phyloP scores from a whole-genome alignment of 805 yeast species.

The Nakazawaea wyomingensis region DNA sequence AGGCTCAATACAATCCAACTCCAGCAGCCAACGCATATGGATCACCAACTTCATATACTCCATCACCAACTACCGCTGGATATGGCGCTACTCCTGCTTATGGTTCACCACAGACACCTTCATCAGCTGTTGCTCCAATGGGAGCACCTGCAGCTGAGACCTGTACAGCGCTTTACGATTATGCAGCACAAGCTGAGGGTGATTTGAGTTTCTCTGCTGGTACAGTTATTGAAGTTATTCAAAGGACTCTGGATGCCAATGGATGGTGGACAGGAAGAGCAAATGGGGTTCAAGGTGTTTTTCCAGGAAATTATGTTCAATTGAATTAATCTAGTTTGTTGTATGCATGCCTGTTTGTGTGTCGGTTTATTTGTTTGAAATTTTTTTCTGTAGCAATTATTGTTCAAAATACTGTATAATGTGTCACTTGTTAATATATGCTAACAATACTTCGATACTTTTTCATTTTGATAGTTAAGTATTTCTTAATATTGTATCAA shows the following conservation, averaged over 20 bases:
- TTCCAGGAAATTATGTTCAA: conserved; percentile 96
- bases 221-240: conserved; percentile 74
- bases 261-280: conserved; percentile 98
- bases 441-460: no score
- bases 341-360: neutral
- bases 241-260: conserved; percentile 75
- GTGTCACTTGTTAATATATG: no score
- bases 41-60: conserved; percentile 17
- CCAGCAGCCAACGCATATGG: conserved; percentile 21
- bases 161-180: conserved; percentile 89
- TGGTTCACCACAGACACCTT: conserved; percentile 22
- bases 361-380: no score
- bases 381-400: no score
- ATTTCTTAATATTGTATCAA: no score
- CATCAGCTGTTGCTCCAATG: conserved; percentile 22
- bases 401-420: no score
- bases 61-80: conserved; percentile 15
- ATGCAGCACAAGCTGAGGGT: conserved; percentile 88
- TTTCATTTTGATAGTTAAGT: no score
- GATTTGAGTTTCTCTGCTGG: conserved; percentile 89
- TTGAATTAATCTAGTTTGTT: conserved; percentile 35
- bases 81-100: conserved; percentile 13
- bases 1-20: conserved; percentile 19
- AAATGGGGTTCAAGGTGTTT: conserved; percentile 84
- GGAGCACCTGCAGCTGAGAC: conserved; percentile 43